Evolutionary conservation across 257 asterid genomes (phyloP), one percentile per base, ranked within the genome.

Genomic region (Henckelia pumila): DNA sequence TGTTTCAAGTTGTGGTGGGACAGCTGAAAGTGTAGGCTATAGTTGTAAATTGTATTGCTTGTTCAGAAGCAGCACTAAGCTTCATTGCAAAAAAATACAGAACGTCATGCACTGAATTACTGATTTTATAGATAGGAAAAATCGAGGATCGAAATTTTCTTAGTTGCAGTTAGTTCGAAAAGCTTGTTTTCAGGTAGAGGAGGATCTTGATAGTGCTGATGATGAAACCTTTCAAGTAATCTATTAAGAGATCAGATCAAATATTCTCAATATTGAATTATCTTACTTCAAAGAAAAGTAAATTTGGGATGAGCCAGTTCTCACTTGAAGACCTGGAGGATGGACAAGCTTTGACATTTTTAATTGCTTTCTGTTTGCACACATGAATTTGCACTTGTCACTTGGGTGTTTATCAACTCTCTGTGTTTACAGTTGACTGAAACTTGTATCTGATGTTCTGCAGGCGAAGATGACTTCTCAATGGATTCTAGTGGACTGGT

Each of bases 391-490:
- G 69, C 56, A 3, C 59, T 68, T 23, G 22, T 61, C 58, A 59
- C 3, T 50, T 55, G 64, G 56, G 62, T 28, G 59, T 35, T 53
- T 40, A 1, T 53, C 68, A 35, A 4, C 32, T 33, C 8, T n/a
- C 64, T n/a, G 24, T 50, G 57, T 68, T 69, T 61, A 47, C 61
- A 69, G 29, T 14, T 29, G 47, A 55, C 9, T 59, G 63, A 26
- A 53, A 66, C 64, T 56, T 53, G 30, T 61, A 19, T 69, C 65
- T 32, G 24, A 59, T 66, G 9, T 35, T 75, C 57, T 81, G 81
- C 95, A 90, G 96, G 82, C 80, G 71, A 73, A 64, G 56, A 47
- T 71, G 73, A 65, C 19, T 17, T 68, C 63, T 61, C 77, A 53
- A 52, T 70, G 49, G 66, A 52, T 73, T 57, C 68, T 63, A 29